Evolutionary conservation across 2,329 filamentous ascomycete species (phyloP), one percentile per base, ranked within the genome.

Genomic region (Diaporthe caulivora): DNA sequence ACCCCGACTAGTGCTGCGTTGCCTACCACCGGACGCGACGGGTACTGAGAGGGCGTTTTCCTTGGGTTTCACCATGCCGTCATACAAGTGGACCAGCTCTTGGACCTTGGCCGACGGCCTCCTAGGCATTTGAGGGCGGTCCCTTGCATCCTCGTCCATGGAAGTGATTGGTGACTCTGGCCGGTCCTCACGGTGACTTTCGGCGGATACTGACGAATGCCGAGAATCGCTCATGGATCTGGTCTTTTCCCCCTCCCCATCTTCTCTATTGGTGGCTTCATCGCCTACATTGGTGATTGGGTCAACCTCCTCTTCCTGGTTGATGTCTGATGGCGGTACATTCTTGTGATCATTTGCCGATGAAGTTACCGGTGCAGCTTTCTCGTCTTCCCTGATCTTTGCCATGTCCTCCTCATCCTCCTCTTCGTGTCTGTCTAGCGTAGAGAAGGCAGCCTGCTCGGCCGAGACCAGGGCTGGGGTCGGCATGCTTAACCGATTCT

Each of bases 1-100:
- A 18, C 70, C 18, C 65, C 77, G 65, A 51, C 75, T 53, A 58
- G 58, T 57, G 62, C 71, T 75, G 37, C 71, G 71, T 44, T 57
- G 54, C 18, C 74, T 67, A 21, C 65, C 47, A 15, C 68, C 54
- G 7, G 44, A 17, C 26, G 40, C 26, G 17, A 53, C 21, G 15
- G 74, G 74, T 21, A 73, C 74, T 10, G 72, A 29, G 18, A 75
- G 68, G 13, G 54, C 58, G 31, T 34, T 44, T 11, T 60, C 72
- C 47, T 73, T 44, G 10, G 49, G 54, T 72, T 79, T 80, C 31
- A 80, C 77, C 26, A 89, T 82, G 3, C 84, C 85, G 73, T 91
- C 87, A 64, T 84, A 88, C 81, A 86, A 84, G 29, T 83, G 83
- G 42, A 89, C 87, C 31, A 89, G 80, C 62, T 86, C 85, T 70